Percentiles rank a stretch among this genome's conserved stretches.
These are phyloP conservation scores for Phoenix roebelenii DNA, from an alignment of 176 grass and related monocot genomes.

Conservation along the genomic window DNA sequence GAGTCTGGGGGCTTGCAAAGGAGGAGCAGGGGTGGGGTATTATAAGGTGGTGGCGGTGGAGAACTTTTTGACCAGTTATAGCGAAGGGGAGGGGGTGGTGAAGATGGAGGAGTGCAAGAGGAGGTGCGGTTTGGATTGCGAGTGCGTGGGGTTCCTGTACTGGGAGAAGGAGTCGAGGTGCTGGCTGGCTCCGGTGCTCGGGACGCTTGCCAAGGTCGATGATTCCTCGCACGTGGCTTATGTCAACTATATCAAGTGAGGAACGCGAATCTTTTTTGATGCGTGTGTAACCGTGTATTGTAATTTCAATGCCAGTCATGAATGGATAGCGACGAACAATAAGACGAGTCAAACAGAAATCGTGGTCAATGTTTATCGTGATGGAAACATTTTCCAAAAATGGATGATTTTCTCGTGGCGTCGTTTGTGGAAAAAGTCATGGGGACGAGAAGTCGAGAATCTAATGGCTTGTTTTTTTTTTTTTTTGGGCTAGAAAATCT, in stretches of 20 bases:
- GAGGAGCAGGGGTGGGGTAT: conserved; percentile 5
- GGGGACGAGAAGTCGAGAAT: too few species aligned
- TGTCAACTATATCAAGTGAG: conserved; percentile 1
- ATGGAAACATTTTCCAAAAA: too few species aligned
- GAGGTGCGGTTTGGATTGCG: conserved; percentile 1
- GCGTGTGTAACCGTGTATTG: too few species aligned
- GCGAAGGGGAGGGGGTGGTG: conserved; percentile 9
- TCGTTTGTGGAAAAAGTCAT: too few species aligned
- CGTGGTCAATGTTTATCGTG: too few species aligned
- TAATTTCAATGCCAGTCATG: too few species aligned
- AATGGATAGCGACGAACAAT: too few species aligned
- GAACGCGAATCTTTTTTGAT: too few species aligned
- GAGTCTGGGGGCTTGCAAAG: neutral
- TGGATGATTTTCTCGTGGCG: too few species aligned
- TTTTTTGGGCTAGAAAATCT: too few species aligned
- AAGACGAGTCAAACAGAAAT: too few species aligned
- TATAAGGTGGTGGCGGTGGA: conserved; percentile 15
- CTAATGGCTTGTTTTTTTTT: too few species aligned
- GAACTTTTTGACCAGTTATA: conserved; percentile 19
- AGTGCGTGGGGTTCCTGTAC: conserved; percentile 4
- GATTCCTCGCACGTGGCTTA: conserved; percentile 4
- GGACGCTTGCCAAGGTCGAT: conserved; percentile 2
- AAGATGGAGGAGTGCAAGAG: conserved; percentile 11
- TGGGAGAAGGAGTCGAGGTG: conserved; percentile 7
- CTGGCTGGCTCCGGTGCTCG: conserved; percentile 16